These are phyloP conservation scores for Pleurotus tuoliensis DNA, from an alignment of 768 basidiomycete genomes.

Conservation along the genomic window DNA sequence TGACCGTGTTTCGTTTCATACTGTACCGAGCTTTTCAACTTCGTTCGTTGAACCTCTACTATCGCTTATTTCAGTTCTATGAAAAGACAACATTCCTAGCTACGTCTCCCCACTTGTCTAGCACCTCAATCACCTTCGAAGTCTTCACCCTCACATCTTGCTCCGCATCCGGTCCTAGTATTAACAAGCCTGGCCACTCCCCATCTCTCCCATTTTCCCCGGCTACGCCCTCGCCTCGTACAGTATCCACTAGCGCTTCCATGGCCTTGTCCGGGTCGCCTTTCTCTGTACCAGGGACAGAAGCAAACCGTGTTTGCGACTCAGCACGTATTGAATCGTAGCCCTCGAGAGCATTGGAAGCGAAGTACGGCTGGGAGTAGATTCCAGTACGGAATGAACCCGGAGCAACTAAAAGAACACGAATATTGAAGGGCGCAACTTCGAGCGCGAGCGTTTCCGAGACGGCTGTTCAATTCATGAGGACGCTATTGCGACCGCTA, in stretches of 20 bases:
- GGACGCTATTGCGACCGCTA: too few relatives aligned
- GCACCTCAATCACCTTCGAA: slow-evolving; percentile 12
- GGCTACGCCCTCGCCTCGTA: slow-evolving; percentile 26
- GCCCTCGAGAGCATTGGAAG: slow-evolving; percentile 26
- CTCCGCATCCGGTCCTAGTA: slow-evolving; percentile 24
- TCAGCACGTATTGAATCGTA: slow-evolving; percentile 24
- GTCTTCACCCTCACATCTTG: slow-evolving; percentile 21
- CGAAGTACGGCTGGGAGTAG: slow-evolving; percentile 14
- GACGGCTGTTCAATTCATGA: not conserved
- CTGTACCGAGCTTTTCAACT: too few relatives aligned
- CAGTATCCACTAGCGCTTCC: slow-evolving; percentile 26
- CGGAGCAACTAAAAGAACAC: slow-evolving; percentile 36
- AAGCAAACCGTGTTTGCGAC: slow-evolving; percentile 12
- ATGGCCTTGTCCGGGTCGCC: slow-evolving; percentile 30
- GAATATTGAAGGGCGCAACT: slow-evolving; percentile 31
- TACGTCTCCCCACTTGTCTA: slow-evolving; percentile 27
- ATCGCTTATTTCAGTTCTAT: too few relatives aligned
- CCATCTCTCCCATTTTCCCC: slow-evolving; percentile 20
- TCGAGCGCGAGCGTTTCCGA: slow-evolving; percentile 30
- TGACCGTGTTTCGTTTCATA: too few relatives aligned
- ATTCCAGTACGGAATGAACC: slow-evolving; percentile 38
- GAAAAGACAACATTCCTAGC: not conserved
- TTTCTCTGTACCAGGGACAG: slow-evolving; percentile 12
- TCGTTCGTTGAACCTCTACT: too few relatives aligned
- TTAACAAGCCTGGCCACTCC: slow-evolving; percentile 17